phyloP scores from a whole-genome alignment of 495 filamentous ascomycete genomes.

The Massariosphaeria phaeospora region DNA sequence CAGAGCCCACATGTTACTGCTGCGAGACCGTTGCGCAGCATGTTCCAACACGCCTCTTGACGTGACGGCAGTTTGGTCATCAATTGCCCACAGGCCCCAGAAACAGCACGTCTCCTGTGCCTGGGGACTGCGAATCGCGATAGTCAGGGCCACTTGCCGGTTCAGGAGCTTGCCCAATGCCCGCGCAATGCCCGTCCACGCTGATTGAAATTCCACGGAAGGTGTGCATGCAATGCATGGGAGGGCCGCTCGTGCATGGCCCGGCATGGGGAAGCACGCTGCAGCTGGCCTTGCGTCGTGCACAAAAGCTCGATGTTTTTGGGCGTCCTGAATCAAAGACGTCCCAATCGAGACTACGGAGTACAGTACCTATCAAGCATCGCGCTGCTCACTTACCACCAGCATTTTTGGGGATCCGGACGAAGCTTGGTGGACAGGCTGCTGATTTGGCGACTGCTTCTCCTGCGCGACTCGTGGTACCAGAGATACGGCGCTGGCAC shows the following conservation, averaged over 20 bases:
- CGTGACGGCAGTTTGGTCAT: conserved; percentile 12
- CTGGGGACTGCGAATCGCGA: not conserved
- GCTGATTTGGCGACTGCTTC: conserved; percentile 5
- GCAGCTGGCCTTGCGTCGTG: conserved; percentile 10
- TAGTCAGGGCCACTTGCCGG: conserved; percentile 19
- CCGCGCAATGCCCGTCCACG: conserved; percentile 1
- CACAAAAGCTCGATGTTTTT: conserved; percentile 6
- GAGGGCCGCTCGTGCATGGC: conserved; percentile 16
- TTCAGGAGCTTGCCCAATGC: no score
- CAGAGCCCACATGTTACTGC: no score
- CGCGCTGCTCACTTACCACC: not conserved
- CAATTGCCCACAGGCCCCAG: not conserved
- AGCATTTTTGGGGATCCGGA: conserved; percentile 6
- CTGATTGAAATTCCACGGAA: no score
- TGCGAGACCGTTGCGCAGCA: conserved; percentile 12
- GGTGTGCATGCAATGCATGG: conserved; percentile 14
- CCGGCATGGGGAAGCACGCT: conserved; percentile 3
- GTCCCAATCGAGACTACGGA: not conserved
- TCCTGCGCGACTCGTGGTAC: conserved; percentile 24
- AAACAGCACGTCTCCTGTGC: not conserved
- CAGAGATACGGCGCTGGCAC: conserved; percentile 22
- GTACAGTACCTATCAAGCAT: not conserved
- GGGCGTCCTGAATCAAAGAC: conserved; percentile 5
- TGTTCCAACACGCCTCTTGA: conserved; percentile 17
- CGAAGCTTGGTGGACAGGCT: conserved; percentile 1